Conservation (phyloP, 2,329 filamentous ascomycete genomes). For the Ceratocystis papillata region DNA sequence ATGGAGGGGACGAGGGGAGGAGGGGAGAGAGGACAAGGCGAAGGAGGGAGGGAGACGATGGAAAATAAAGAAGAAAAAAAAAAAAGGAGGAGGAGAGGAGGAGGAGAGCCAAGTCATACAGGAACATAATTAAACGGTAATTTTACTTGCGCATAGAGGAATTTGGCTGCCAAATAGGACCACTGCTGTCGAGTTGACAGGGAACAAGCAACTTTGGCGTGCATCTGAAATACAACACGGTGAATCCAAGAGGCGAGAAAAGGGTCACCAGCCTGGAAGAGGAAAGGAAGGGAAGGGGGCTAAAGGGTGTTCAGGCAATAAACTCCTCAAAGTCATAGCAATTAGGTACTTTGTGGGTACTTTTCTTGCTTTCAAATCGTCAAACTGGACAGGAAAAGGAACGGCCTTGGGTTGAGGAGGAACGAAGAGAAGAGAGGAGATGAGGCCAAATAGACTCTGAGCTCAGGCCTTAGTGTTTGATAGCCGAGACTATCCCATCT, state of each 20-base stretch:
- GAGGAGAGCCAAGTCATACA: not conserved
- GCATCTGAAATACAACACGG: not conserved
- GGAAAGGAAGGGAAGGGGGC: not conserved
- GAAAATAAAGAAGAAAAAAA: not conserved
- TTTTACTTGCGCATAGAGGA: not conserved
- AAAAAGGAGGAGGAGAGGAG: not conserved
- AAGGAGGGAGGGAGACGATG: not conserved
- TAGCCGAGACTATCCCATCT: not conserved
- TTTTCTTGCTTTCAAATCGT: not conserved
- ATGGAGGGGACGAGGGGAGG: not conserved
- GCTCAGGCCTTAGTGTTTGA: not conserved
- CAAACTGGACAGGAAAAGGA: not conserved
- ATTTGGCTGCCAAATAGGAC: not conserved
- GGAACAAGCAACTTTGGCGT: not conserved
- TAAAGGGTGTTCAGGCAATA: not conserved
- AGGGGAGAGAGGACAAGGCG: not conserved
- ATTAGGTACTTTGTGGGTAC: not conserved
- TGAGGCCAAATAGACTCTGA: not conserved
- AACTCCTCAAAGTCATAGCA: not conserved
- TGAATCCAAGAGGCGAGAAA: constrained; percentile 9
- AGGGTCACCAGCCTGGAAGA: not conserved
- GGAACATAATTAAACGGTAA: not conserved
- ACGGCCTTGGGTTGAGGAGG: not conserved
- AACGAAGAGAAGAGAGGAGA: not conserved
- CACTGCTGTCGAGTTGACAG: not conserved